Evolutionary conservation across 1,139 yeast species (phyloP).

Genomic region (Zygosaccharomyces pseudobailii): DNA sequence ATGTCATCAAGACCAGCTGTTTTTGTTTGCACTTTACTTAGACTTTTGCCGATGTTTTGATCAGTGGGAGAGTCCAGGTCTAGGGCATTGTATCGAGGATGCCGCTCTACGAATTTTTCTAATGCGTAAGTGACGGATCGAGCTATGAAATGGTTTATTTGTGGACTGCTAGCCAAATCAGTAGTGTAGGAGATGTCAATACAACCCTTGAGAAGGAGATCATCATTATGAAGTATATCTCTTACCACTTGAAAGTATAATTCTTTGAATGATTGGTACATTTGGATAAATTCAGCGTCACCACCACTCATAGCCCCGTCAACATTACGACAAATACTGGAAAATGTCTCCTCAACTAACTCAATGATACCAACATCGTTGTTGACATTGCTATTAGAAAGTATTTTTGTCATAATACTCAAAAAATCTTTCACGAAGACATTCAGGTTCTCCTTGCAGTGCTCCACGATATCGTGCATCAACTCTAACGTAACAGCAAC

Average conservation of each 20-base stretch:
- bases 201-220: slow-evolving; percentile 30
- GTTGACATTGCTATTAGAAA: slow-evolving; percentile 27
- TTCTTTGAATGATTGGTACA: slow-evolving; percentile 37
- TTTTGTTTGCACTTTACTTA: slow-evolving; percentile 31
- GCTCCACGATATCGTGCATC: slow-evolving; percentile 60
- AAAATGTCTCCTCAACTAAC: slow-evolving; percentile 34
- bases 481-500: slow-evolving; percentile 77
- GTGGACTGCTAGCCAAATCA: slow-evolving; percentile 29
- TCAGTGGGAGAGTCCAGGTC: slow-evolving; percentile 16
- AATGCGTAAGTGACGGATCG: slow-evolving; percentile 26
- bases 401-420: slow-evolving; percentile 38
- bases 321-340: slow-evolving; percentile 53
- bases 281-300: slow-evolving; percentile 54
- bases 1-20: slow-evolving; percentile 23
- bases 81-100: slow-evolving; percentile 22
- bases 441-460: slow-evolving; percentile 78
- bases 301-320: slow-evolving; percentile 71
- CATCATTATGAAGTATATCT: slow-evolving; percentile 27
- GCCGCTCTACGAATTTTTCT: slow-evolving; percentile 24
- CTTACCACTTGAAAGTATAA: slow-evolving; percentile 25
- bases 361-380: slow-evolving; percentile 32
- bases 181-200: slow-evolving; percentile 29
- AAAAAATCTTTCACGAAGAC: slow-evolving; percentile 67
- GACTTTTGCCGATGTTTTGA: slow-evolving; percentile 21
- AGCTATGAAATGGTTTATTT: slow-evolving; percentile 25